Evolutionary conservation across 768 basidiomycete species (phyloP).

Genomic region (Galerina sulciceps): DNA sequence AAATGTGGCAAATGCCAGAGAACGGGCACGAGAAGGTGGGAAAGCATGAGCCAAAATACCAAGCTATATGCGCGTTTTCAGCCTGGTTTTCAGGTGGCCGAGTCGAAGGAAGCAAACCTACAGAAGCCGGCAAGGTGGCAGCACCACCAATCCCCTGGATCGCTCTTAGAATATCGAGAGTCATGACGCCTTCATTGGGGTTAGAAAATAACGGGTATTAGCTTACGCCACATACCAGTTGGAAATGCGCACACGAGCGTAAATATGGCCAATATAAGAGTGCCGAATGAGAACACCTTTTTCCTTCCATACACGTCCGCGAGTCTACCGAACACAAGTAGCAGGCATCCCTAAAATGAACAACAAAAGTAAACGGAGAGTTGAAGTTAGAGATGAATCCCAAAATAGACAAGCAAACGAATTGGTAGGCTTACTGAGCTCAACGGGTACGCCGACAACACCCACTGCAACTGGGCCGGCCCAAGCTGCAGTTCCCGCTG

Average conservation of each 20-base stretch:
- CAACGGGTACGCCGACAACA: constrained; percentile 66
- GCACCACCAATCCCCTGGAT: constrained; percentile 83
- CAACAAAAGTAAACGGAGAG: neutral
- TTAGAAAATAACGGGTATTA: neutral
- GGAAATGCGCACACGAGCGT: constrained; percentile 71
- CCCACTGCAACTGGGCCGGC: constrained; percentile 66
- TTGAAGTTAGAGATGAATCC: neutral
- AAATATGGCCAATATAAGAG: constrained; percentile 54
- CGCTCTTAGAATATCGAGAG: constrained; percentile 73
- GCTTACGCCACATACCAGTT: constrained; percentile 37
- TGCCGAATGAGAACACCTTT: constrained; percentile 65
- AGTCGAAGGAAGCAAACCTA: constrained; percentile 31
- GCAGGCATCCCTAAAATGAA: constrained; percentile 66
- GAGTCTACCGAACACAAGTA: constrained; percentile 77
- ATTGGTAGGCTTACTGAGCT: constrained; percentile 49
- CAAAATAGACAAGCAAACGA: neutral
- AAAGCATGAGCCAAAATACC: constrained; percentile 86
- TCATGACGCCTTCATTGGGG: constrained; percentile 51
- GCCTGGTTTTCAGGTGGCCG: neutral
- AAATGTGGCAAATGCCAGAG: constrained; percentile 82
- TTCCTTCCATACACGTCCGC: constrained; percentile 84
- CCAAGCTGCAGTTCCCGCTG: constrained; percentile 49
- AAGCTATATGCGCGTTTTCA: constrained; percentile 42
- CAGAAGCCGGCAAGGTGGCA: constrained; percentile 74
- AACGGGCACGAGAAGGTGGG: constrained; percentile 65